Conservation (phyloP, 305 asterid species). For the Nicotiana rustica region DNA sequence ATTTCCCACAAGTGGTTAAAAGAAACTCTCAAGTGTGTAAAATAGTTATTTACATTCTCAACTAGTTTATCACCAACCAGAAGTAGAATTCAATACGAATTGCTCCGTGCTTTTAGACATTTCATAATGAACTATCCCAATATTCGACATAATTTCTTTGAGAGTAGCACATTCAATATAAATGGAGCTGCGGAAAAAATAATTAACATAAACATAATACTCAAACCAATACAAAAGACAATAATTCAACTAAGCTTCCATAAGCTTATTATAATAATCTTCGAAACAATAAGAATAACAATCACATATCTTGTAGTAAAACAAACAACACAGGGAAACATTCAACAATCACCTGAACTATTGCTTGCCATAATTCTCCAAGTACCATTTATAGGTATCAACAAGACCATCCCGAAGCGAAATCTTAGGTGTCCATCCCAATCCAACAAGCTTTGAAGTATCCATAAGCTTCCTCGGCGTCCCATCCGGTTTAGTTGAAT, state of each 20-base stretch:
- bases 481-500: slow-evolving; percentile 86
- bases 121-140: neutral
- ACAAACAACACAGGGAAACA: neutral
- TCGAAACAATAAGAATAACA: slow-evolving; percentile 23
- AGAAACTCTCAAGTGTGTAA: neutral
- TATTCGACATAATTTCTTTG: neutral
- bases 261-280: neutral
- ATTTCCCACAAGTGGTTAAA: neutral
- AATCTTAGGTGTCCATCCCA: slow-evolving; percentile 90
- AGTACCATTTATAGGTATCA: slow-evolving; percentile 83
- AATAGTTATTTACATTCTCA: neutral
- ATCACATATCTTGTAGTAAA: neutral
- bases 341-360: slow-evolving; percentile 46
- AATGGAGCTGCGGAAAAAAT: neutral
- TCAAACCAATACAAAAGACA: neutral
- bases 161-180: neutral
- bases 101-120: neutral
- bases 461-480: slow-evolving; percentile 98
- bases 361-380: slow-evolving; percentile 66
- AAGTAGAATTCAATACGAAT: neutral
- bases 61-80: slow-evolving; percentile 22
- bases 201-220: neutral
- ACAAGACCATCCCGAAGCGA: slow-evolving; percentile 81
- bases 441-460: slow-evolving; percentile 67
- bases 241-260: neutral